Evolutionary conservation across 352 stramenopile genomes (phyloP), one percentile per base, ranked within the genome.

Genomic region (Saprolegnia diclina): DNA sequence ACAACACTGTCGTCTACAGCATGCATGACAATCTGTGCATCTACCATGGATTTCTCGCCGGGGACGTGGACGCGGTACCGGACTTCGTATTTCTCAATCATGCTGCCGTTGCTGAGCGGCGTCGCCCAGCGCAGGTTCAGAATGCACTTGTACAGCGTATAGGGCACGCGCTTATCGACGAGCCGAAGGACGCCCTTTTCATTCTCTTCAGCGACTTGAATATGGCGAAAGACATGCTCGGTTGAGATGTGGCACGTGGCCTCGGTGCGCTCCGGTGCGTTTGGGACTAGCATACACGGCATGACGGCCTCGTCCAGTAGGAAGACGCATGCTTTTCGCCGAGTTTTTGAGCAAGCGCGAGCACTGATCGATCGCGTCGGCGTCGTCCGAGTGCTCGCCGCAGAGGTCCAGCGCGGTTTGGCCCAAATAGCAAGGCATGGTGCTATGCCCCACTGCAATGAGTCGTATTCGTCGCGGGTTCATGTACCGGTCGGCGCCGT

Each of bases 31-130:
- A 10, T 53, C 53, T 9, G 64, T 54, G 44, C 29, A 55, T 37
- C 24, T 19, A 19, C 54, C 67, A 14, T 67, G 35, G 38, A 54
- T 54, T 40, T 77, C 16, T 77, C 73, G 16, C 79, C 80, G 40
- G 72, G 55, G 10, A 70, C 71, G 45, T 85, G 40, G 29, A 72
- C 46, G 5, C 80, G 78, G 64, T 87, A 83, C 42, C 81, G 81
- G 19, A 88, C 67, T 72, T 91, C 82, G 72, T 87, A 89, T 64
- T 83, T 90, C 54, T 88, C 76, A 65, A 89, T 88, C 53, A 88
- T 76, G 16, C 75, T 80, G 46, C 82, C 83, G 37, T 91, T 89
- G 21, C 81, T 87, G 19, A 86, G 69, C n/a, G 80, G 80, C 19
- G 80, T 86, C 40, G 80, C 64, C 81, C 81, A 91, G 46, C 65